Percentiles rank a stretch among this genome's conserved stretches.
Evolutionary conservation across 306 rosid genomes (phyloP).

Genomic region (Fagus sylvatica): DNA sequence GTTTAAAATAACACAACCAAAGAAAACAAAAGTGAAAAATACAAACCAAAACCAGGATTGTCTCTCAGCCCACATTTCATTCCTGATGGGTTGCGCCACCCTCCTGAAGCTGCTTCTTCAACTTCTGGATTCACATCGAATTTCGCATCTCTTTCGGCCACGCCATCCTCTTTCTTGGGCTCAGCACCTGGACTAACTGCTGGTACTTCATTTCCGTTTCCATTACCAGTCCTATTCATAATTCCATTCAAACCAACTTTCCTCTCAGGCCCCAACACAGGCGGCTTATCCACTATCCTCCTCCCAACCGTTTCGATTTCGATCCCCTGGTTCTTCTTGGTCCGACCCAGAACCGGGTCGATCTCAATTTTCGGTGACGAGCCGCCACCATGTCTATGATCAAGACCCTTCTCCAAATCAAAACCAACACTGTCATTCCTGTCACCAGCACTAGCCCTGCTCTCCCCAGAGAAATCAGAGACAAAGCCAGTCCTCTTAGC

Average conservation of each 20-base stretch:
- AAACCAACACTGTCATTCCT: constrained; percentile 47
- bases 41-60: constrained; percentile 75
- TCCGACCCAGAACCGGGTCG: constrained; percentile 74
- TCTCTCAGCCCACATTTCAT: constrained; percentile 72
- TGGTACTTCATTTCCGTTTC: constrained; percentile 36
- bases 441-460: constrained; percentile 55
- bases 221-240: constrained; percentile 31
- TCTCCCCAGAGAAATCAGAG: constrained; percentile 70
- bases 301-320: constrained; percentile 62
- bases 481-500: constrained; percentile 92
- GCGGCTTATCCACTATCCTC: constrained; percentile 39
- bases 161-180: constrained; percentile 42
- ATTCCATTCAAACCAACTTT: constrained; percentile 41
- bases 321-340: constrained; percentile 43
- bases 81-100: constrained; percentile 42
- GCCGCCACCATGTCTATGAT: constrained; percentile 51
- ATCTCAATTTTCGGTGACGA: constrained; percentile 84
- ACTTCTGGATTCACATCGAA: constrained; percentile 36
- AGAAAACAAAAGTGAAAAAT: neutral
- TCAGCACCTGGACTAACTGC: constrained; percentile 39
- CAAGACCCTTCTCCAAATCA: constrained; percentile 52
- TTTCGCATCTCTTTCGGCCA: constrained; percentile 43
- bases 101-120: constrained; percentile 48
- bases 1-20: neutral
- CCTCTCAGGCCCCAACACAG: constrained; percentile 34